Conservation (phyloP, 768 basidiomycete genomes). For the Fomitopsis pulvina region DNA sequence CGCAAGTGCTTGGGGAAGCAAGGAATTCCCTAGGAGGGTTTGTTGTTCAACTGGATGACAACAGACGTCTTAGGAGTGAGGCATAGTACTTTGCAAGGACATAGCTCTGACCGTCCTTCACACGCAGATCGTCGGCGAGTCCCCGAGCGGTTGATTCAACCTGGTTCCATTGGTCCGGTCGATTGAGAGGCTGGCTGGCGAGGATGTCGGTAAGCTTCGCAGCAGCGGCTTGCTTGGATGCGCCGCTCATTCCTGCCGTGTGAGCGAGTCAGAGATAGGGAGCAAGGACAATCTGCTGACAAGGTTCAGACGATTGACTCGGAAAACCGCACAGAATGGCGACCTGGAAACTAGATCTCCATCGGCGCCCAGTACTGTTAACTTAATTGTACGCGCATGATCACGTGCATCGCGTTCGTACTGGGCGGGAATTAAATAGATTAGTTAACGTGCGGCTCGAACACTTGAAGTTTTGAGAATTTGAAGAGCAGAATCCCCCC, state of each 20-base stretch:
- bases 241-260: slow-evolving; percentile 14
- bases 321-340: not conserved
- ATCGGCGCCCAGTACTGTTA: not conserved
- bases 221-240: slow-evolving; percentile 13
- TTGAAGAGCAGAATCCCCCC: too few species aligned
- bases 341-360: not conserved
- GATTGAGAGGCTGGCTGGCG: slow-evolving; percentile 26
- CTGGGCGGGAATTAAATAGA: too few species aligned
- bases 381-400: not conserved
- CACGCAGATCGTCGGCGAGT: slow-evolving; percentile 58
- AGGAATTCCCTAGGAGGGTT: slow-evolving; percentile 56
- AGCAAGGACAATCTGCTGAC: not conserved
- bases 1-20: slow-evolving; percentile 59
- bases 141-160: slow-evolving; percentile 46
- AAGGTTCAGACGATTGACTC: slow-evolving; percentile 1
- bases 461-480: too few species aligned
- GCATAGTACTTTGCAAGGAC: slow-evolving; percentile 8
- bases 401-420: too few species aligned
- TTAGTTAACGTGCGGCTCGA: too few species aligned
- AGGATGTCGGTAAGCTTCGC: slow-evolving; percentile 29
- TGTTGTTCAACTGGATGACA: slow-evolving; percentile 56
- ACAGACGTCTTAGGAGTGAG: slow-evolving; percentile 10
- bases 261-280: slow-evolving; percentile 2
- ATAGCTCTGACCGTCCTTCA: slow-evolving; percentile 34
- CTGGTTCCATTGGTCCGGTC: slow-evolving; percentile 37